Conservation (phyloP, 2,329 filamentous ascomycete species). For the Monilinia vaccinii-corymbosi region DNA sequence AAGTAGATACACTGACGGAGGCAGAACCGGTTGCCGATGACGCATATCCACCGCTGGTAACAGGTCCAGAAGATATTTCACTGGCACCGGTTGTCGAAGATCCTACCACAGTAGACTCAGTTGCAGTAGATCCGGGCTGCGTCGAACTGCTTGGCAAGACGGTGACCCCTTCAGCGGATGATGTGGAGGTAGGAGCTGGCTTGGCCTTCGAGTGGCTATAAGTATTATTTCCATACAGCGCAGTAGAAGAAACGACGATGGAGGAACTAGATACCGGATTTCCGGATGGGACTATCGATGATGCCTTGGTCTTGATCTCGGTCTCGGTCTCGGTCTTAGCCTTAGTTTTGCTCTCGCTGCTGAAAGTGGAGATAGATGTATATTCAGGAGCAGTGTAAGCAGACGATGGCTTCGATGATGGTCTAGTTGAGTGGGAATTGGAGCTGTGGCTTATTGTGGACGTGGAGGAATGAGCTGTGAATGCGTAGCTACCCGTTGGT, state of each 20-base stretch:
- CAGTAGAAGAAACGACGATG: background rate
- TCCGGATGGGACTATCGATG: background rate
- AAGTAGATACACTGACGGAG: background rate
- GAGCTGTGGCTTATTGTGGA: background rate
- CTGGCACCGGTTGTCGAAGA: background rate
- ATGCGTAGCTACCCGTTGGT: background rate
- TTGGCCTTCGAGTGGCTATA: background rate
- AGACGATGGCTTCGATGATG: background rate
- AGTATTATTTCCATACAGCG: slow-evolving; percentile 5
- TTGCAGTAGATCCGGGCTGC: background rate
- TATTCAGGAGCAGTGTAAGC: background rate
- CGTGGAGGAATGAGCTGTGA: background rate
- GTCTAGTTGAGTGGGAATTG: background rate
- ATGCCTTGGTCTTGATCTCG: slow-evolving; percentile 11
- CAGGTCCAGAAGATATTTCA: background rate
- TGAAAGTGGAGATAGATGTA: background rate
- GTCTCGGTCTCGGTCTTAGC: slow-evolving; percentile 10
- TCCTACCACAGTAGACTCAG: background rate
- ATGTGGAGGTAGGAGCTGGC: background rate
- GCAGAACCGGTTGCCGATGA: background rate
- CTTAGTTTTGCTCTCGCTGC: background rate
- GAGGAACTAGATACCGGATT: background rate
- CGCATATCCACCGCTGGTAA: background rate
- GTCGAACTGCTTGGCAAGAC: background rate
- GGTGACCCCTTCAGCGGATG: background rate